phyloP scores from a whole-genome alignment of 1,284 basidiomycete genomes.

The Polyporus tsugae region DNA sequence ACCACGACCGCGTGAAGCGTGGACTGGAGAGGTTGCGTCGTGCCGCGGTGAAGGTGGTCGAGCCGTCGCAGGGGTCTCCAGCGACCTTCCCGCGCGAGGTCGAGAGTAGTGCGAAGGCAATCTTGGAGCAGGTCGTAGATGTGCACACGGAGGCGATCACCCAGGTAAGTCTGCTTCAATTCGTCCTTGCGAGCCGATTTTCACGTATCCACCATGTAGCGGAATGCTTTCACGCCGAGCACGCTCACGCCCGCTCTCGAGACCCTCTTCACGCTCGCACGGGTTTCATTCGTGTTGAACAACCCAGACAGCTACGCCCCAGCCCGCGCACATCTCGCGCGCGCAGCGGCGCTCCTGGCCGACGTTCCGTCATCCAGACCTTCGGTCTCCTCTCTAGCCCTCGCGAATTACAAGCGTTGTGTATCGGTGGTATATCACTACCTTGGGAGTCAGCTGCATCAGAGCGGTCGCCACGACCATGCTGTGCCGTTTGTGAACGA shows the following conservation, averaged over 20 bases:
- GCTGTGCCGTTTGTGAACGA: conserved; percentile 72
- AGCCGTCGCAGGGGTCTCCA: conserved; percentile 34
- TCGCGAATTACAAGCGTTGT: conserved; percentile 67
- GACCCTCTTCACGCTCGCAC: conserved; percentile 66
- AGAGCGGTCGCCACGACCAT: conserved; percentile 62
- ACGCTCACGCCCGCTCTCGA: conserved; percentile 63
- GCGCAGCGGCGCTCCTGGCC: conserved; percentile 43
- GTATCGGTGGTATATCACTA: conserved; percentile 75
- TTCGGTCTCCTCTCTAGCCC: conserved; percentile 2
- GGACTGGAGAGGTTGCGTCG: conserved; percentile 68
- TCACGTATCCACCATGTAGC: conserved; percentile 9
- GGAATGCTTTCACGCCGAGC: conserved; percentile 45
- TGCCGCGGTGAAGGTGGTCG: conserved; percentile 54
- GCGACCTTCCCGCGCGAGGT: conserved; percentile 21
- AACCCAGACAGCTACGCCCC: conserved; percentile 61
- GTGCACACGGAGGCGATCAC: conserved; percentile 42
- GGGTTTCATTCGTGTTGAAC: conserved; percentile 51
- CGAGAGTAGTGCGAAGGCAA: conserved; percentile 22
- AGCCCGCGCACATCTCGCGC: conserved; percentile 57
- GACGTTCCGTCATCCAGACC: not conserved
- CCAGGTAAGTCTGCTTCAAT: conserved; percentile 5
- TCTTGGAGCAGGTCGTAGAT: conserved; percentile 44
- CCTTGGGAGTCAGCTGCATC: conserved; percentile 69
- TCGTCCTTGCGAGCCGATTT: too few species aligned
- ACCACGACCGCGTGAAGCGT: conserved; percentile 60